Evolutionary conservation across 2,329 filamentous ascomycete species (phyloP).

Genomic region (Fusarium sp.): DNA sequence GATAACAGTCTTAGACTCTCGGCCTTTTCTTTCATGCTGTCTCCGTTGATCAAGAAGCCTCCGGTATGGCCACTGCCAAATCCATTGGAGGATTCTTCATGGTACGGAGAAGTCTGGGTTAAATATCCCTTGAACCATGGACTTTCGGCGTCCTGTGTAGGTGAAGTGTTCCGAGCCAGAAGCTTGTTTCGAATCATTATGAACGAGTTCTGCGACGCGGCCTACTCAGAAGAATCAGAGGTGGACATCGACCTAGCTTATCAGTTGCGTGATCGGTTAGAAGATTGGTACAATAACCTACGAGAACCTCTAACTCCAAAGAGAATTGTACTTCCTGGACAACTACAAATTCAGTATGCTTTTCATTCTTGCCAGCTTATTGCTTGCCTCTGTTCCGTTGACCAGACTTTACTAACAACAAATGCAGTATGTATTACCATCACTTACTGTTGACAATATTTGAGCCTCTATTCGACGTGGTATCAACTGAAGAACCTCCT

Average conservation of each 20-base stretch:
- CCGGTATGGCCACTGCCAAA: constrained; percentile 51
- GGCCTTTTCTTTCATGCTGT: constrained; percentile 44
- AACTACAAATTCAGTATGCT: constrained; percentile 55
- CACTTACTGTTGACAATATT: constrained; percentile 46
- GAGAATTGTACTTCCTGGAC: constrained; percentile 51
- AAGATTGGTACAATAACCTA: constrained; percentile 49
- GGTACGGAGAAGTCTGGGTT: constrained; percentile 55
- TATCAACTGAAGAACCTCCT: neutral
- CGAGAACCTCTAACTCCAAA: constrained; percentile 46
- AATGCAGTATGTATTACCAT: constrained; percentile 43
- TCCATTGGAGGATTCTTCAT: constrained; percentile 35
- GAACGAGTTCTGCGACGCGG: constrained; percentile 47
- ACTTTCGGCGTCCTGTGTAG: constrained; percentile 44
- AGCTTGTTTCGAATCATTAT: constrained; percentile 52
- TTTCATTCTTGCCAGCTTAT: accelerated
- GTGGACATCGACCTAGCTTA: constrained; percentile 41
- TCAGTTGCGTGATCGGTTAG: constrained; percentile 35
- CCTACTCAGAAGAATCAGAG: constrained; percentile 26
- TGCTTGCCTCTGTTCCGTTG: accelerated
- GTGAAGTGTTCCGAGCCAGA: constrained; percentile 48
- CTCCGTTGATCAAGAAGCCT: constrained; percentile 48
- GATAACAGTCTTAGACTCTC: constrained; percentile 34
- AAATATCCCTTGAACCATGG: constrained; percentile 50
- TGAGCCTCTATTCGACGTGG: constrained; percentile 40
- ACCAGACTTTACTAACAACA: neutral